phyloP scores from a whole-genome alignment of 2,329 filamentous ascomycete species.

The Thermoascus crustaceus region DNA sequence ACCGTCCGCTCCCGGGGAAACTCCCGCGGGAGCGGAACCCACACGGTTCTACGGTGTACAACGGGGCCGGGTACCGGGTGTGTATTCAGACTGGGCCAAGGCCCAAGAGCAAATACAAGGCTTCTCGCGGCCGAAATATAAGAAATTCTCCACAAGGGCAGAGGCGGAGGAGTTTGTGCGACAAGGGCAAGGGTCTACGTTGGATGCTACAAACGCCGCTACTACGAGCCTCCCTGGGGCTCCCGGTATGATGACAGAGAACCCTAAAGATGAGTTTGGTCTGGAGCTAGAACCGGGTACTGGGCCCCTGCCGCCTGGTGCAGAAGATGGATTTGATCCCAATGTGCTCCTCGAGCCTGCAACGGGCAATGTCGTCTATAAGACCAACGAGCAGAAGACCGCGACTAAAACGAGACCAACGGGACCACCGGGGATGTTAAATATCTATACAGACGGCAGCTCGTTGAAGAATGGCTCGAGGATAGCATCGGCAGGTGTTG shows the following conservation, averaged over 20 bases:
- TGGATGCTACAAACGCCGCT: conserved; percentile 20
- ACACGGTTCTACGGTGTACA: conserved; percentile 55
- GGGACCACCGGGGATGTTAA: conserved; percentile 43
- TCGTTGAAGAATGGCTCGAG: conserved; percentile 50
- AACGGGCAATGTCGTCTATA: conserved; percentile 49
- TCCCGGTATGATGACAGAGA: conserved; percentile 34
- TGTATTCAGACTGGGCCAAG: conserved; percentile 60
- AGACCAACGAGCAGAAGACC: conserved; percentile 43
- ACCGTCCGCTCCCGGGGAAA: conserved; percentile 23
- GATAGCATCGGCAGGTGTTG: conserved; percentile 52
- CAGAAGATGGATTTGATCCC: conserved; percentile 55
- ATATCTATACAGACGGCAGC: conserved; percentile 58
- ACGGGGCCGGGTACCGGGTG: conserved; percentile 49
- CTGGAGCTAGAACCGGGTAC: conserved; percentile 44
- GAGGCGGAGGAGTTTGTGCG: conserved; percentile 73
- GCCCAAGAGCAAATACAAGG: conserved; percentile 67
- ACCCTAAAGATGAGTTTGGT: conserved; percentile 35
- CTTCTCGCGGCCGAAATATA: conserved; percentile 60
- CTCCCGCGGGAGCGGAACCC: conserved; percentile 28
- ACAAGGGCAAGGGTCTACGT: conserved; percentile 25
- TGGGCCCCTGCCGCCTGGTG: conserved; percentile 47
- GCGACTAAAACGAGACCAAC: conserved; percentile 38
- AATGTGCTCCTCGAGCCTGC: conserved; percentile 47
- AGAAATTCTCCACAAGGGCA: conserved; percentile 57
- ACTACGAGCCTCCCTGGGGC: conserved; percentile 18